Base-by-base conservation (phyloP, 495 filamentous ascomycete genomes). In the Xeromyces bisporus region DNA sequence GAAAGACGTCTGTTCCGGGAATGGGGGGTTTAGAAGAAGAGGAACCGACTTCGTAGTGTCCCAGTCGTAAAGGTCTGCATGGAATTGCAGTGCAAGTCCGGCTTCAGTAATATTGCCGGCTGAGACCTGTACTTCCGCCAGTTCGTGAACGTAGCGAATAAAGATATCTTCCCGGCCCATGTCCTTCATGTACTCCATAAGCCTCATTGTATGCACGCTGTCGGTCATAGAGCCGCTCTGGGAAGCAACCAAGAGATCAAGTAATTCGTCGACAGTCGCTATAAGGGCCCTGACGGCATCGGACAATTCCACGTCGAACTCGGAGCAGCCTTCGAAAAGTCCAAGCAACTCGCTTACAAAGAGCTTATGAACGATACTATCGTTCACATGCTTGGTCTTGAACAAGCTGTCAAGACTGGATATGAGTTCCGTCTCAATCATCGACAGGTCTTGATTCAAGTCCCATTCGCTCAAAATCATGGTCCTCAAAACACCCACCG, bases 401-500 rank as follows among this genome's bases (percentile, higher is more conserved):
- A 93, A 94, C 13, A 93, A 67, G n/a, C 67, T 62, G 42, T 96
- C 91, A 31, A 99, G 59, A 40, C 80, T 91, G 42, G 93, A 87
- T 44, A 99, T 92, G 63, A 94, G 84, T 55, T 93, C 91, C 3
- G 84, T 86, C 49, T 96, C 86, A 32, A 99, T 78, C 35, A 91
- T 75, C 8, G 75, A 80, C 13, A 99, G 59, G 44, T 96, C 86
- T 46, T 93, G 75, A 42, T 82, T 93, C 33, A 96, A 56, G n/a
- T 79, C 87, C 89, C 89, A 99, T 56, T 96, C 87, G 50, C 85
- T 91, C 37, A 96, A 73, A 33, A 96, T 93, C 91, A 99, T 96
- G 8, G 81, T 91, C 46, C 93, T 82, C 23, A 99, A 55, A 18
- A 96, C 79, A 55, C 87, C 80, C 16, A 96, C 81, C 7, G 89